Conservation (phyloP, 306 rosid genomes). For the Glycine latifolia region DNA sequence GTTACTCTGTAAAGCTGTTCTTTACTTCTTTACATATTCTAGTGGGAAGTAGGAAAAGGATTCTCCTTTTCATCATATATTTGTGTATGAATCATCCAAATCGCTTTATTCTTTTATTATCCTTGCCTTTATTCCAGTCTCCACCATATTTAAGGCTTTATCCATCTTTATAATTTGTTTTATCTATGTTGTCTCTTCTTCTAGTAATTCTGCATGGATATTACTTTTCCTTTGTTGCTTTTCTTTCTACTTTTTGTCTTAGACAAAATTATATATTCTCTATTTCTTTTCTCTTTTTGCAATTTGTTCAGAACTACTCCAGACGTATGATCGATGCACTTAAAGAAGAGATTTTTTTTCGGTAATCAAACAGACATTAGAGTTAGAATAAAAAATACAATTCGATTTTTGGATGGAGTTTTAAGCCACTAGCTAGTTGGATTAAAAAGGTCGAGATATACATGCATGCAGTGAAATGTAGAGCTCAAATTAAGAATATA, state of each 20-base stretch:
- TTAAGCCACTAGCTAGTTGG: no score
- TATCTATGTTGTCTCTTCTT: conserved; percentile 67
- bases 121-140: conserved; percentile 64
- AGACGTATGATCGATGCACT: neutral
- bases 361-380: no score
- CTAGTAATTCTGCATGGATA: conserved; percentile 56
- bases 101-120: conserved; percentile 78
- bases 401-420: no score
- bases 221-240: conserved; percentile 56
- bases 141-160: conserved; percentile 64
- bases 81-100: conserved; percentile 43
- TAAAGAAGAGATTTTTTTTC: no score
- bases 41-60: conserved; percentile 50
- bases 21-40: conserved; percentile 44
- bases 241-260: conserved; percentile 50
- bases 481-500: no score
- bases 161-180: conserved; percentile 66
- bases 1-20: conserved; percentile 49
- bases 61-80: conserved; percentile 46
- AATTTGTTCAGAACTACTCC: conserved; percentile 12
- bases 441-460: no score
- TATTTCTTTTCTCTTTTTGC: conserved; percentile 45
- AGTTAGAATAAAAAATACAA: no score
- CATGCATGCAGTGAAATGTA: no score
- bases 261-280: conserved; percentile 43